phyloP scores from a whole-genome alignment of 139 green algal genomes.

The Tetradesmus obliquus region DNA sequence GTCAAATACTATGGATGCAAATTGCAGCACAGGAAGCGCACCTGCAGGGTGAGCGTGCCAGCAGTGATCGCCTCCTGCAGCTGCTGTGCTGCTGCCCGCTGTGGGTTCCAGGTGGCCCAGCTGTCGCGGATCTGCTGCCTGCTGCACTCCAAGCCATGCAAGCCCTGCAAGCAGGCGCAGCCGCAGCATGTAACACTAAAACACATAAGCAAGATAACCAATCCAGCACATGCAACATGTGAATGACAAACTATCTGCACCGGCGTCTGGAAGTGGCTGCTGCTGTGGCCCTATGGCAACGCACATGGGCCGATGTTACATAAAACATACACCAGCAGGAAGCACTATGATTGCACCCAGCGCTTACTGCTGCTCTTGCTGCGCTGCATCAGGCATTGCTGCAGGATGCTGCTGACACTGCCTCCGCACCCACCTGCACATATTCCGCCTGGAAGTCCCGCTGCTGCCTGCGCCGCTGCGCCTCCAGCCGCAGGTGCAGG shows the following conservation, averaged over 20 bases:
- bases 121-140: slow-evolving; percentile 32
- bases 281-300: no score
- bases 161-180: neutral
- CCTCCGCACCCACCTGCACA: neutral
- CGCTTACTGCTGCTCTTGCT: neutral
- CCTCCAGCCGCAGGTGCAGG: slow-evolving; percentile 11
- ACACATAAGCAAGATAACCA: no score
- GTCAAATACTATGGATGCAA: no score
- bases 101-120: slow-evolving; percentile 72
- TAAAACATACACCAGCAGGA: no score
- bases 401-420: no score
- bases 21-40: neutral
- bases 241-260: no score
- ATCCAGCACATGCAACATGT: no score
- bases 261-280: no score
- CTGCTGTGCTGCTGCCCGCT: slow-evolving; percentile 53
- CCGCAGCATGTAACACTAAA: neutral
- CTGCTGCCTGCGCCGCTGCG: slow-evolving; percentile 14
- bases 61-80: slow-evolving; percentile 46
- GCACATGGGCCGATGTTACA: no score
- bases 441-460: neutral
- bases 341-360: neutral
- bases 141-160: neutral
- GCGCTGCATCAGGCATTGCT: neutral
- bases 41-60: slow-evolving; percentile 48